Conservation (phyloP, 768 basidiomycete genomes). For the Russula lepida region DNA sequence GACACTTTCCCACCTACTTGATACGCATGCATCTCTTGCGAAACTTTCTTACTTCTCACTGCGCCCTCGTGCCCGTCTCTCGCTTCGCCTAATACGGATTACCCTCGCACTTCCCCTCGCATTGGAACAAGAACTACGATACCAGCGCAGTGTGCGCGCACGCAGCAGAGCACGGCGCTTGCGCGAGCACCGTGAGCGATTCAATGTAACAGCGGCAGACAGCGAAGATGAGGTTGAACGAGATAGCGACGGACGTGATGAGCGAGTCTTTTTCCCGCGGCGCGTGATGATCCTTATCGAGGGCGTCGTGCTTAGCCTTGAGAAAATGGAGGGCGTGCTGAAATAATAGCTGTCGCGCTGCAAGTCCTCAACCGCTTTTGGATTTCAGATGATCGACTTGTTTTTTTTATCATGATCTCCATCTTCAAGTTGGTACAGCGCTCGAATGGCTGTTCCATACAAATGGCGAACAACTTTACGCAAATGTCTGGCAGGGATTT, state of each 20-base stretch:
- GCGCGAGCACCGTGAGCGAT: constrained; percentile 16
- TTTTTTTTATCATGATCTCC: background rate
- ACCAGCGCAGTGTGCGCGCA: constrained; percentile 30
- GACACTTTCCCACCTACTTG: constrained; percentile 69
- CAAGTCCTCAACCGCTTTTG: background rate
- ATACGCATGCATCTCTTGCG: constrained; percentile 70
- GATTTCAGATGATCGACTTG: background rate
- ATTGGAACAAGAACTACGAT: constrained; percentile 58
- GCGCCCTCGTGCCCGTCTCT: constrained; percentile 63
- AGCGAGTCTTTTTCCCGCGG: constrained; percentile 41
- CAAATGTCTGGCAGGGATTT: background rate
- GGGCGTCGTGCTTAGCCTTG: constrained; percentile 52
- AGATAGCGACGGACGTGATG: constrained; percentile 20
- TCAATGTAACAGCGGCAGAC: constrained; percentile 12
- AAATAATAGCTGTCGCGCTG: constrained; percentile 1
- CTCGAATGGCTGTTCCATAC: background rate
- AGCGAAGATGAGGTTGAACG: constrained; percentile 22
- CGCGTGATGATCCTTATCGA: constrained; percentile 52
- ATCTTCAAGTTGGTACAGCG: background rate
- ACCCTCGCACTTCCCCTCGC: constrained; percentile 67
- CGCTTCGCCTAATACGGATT: constrained; percentile 69
- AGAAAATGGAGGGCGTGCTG: constrained; percentile 53
- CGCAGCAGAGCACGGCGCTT: constrained; percentile 21
- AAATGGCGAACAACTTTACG: background rate
- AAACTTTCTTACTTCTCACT: constrained; percentile 73